These are phyloP conservation scores for Paecilomyces fulvus DNA, from an alignment of 2,329 filamentous ascomycete species.

Conservation along the genomic window DNA sequence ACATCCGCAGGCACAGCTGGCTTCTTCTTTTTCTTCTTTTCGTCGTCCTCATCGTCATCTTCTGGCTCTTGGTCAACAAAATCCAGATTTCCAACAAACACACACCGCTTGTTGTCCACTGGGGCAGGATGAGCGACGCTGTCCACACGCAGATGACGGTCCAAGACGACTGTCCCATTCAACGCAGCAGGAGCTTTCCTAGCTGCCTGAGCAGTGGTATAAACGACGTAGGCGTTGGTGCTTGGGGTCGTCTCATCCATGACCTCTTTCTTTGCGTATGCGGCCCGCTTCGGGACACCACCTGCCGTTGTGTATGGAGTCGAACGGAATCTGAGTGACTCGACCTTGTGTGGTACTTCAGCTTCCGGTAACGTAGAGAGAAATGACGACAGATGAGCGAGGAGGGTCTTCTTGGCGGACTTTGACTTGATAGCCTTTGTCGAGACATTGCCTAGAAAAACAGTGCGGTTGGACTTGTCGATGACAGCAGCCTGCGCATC, in stretches of 20 bases:
- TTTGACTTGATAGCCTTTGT: conserved; percentile 75
- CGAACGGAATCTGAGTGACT: conserved; percentile 90
- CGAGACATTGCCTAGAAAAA: conserved; percentile 90
- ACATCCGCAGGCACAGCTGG: conserved; percentile 69
- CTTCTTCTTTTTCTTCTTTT: conserved; percentile 62
- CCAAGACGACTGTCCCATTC: conserved; percentile 76
- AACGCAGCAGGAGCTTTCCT: conserved; percentile 66
- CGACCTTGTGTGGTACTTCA: conserved; percentile 60
- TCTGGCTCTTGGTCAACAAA: conserved; percentile 89
- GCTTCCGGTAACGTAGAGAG: conserved; percentile 45
- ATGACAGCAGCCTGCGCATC: conserved; percentile 47
- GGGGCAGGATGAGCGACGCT: conserved; percentile 78
- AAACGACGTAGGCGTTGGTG: conserved; percentile 91
- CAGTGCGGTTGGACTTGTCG: conserved; percentile 79
- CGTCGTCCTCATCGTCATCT: conserved; percentile 47
- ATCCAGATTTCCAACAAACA: conserved; percentile 92
- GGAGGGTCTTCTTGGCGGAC: conserved; percentile 65
- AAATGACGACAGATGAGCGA: conserved; percentile 70
- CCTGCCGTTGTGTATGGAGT: conserved; percentile 67
- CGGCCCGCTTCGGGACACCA: conserved; percentile 82
- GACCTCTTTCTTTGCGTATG: conserved; percentile 81
- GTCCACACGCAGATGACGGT: conserved; percentile 84
- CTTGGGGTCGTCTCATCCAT: conserved; percentile 88
- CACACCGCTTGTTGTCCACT: conserved; percentile 77
- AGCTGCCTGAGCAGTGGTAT: conserved; percentile 65